A percentile compares a stretch with the other conserved stretches of the same genome.
phyloP scores from a whole-genome alignment of 1,284 basidiomycete species.

The Cystobasidium sp. region DNA sequence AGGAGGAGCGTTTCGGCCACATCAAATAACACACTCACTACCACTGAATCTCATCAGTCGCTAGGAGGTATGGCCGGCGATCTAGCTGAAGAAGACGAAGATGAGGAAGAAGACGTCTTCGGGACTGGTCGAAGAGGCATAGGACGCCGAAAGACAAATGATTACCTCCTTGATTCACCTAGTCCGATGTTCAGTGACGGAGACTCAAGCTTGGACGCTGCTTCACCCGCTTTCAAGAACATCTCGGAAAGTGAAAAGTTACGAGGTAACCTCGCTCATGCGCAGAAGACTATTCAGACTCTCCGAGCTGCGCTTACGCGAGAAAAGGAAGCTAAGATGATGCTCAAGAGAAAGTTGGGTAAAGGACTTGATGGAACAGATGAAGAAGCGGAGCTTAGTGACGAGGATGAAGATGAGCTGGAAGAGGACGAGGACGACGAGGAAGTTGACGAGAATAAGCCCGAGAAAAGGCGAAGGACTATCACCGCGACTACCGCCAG shows the following conservation, averaged over 20 bases:
- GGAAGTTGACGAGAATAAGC: slow-evolving; percentile 43
- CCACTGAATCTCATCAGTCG: slow-evolving; percentile 20
- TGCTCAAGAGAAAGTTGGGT: slow-evolving; percentile 19
- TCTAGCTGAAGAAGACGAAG: slow-evolving; percentile 63
- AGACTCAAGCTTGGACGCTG: slow-evolving; percentile 8
- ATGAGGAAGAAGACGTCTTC: slow-evolving; percentile 65
- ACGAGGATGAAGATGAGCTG: slow-evolving; percentile 46
- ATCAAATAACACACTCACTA: slow-evolving; percentile 37
- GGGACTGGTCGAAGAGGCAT: slow-evolving; percentile 53
- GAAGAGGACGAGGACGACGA: slow-evolving; percentile 45
- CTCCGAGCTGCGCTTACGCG: slow-evolving; percentile 69
- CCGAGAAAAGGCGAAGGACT: slow-evolving; percentile 39
- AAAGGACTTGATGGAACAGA: slow-evolving; percentile 3
- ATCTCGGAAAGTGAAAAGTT: slow-evolving; percentile 53
- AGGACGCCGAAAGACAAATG: slow-evolving; percentile 40
- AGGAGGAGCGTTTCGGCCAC: slow-evolving; percentile 46
- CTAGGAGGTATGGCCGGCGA: slow-evolving; percentile 65
- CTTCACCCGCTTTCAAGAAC: slow-evolving; percentile 45
- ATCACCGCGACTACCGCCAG: slow-evolving; percentile 35
- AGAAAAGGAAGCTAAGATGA: slow-evolving; percentile 42
- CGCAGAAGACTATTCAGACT: slow-evolving; percentile 70
- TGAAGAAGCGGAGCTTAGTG: slow-evolving; percentile 40
- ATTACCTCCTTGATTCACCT: slow-evolving; percentile 37
- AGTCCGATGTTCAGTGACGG: slow-evolving; percentile 28
- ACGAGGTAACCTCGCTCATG: slow-evolving; percentile 68